phyloP scores from a whole-genome alignment of 2,329 filamentous ascomycete species.

The Alternaria gansuensis region DNA sequence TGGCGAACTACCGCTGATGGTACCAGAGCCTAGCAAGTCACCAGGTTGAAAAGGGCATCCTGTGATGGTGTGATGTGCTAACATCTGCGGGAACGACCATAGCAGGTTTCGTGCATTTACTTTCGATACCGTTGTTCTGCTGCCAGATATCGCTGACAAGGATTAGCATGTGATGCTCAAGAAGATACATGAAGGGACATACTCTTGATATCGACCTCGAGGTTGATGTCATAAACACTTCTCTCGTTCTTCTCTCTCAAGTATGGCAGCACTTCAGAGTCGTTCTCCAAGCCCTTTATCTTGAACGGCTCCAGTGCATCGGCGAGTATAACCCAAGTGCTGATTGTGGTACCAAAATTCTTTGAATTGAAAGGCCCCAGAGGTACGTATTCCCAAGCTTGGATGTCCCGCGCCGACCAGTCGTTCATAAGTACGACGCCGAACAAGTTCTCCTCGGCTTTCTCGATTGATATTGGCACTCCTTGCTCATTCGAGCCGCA shows the following conservation, averaged over 20 bases:
- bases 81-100: constrained; percentile 86
- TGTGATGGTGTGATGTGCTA: constrained; percentile 79
- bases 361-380: constrained; percentile 84
- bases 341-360: constrained; percentile 82
- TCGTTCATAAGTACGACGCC: constrained; percentile 86
- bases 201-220: constrained; percentile 71
- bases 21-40: constrained; percentile 80
- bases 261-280: constrained; percentile 67
- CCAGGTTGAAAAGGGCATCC: constrained; percentile 78
- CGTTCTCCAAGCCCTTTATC: constrained; percentile 63
- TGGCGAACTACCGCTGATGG: constrained; percentile 72
- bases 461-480: constrained; percentile 66
- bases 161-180: constrained; percentile 24
- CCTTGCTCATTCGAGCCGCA: constrained; percentile 72
- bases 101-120: constrained; percentile 73
- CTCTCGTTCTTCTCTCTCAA: constrained; percentile 68
- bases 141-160: constrained; percentile 55
- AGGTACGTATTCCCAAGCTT: constrained; percentile 85
- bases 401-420: constrained; percentile 85
- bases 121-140: constrained; percentile 66
- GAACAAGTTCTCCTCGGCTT: constrained; percentile 77
- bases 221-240: constrained; percentile 72
- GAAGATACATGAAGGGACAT: constrained; percentile 23
- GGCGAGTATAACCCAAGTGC: constrained; percentile 78
- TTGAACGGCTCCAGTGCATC: constrained; percentile 78